Evolutionary conservation across 371 early-diverging fungal species (phyloP).

Genomic region (Gilbertella persicaria): DNA sequence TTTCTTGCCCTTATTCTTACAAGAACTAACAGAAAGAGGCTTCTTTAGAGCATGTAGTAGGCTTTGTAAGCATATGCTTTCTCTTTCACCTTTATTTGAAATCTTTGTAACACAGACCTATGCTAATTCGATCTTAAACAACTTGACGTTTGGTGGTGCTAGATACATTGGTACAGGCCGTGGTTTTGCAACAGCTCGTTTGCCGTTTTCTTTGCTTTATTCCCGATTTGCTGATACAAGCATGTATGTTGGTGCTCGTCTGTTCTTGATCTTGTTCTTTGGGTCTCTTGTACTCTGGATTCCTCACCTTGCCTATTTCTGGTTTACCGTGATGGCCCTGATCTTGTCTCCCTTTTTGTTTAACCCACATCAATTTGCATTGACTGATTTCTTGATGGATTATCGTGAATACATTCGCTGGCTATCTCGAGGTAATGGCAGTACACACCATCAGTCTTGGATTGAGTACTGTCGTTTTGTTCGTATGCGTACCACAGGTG

Average conservation of each 20-base stretch:
- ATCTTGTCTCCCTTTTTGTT: conserved; percentile 80
- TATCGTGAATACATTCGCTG: conserved; percentile 81
- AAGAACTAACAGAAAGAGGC: conserved; percentile 86
- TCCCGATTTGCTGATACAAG: conserved; percentile 79
- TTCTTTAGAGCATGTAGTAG: conserved; percentile 76
- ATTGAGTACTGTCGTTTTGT: conserved; percentile 72
- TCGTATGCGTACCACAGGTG: conserved; percentile 77
- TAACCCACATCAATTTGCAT: conserved; percentile 82
- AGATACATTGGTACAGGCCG: conserved; percentile 90
- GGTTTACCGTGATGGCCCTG: conserved; percentile 80
- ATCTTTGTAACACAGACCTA: conserved; percentile 91
- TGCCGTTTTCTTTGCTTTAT: conserved; percentile 77
- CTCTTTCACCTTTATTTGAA: conserved; percentile 86
- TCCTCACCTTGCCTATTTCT: conserved; percentile 81
- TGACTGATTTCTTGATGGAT: conserved; percentile 76
- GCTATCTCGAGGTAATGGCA: conserved; percentile 79
- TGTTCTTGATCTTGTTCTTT: conserved; percentile 73
- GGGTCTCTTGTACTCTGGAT: conserved; percentile 72
- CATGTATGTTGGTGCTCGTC: conserved; percentile 77
- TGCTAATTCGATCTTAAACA: conserved; percentile 78
- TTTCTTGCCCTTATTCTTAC: conserved; percentile 85
- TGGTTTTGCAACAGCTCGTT: conserved; percentile 87
- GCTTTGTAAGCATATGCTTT: conserved; percentile 80
- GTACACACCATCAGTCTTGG: conserved; percentile 79
- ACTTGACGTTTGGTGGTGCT: conserved; percentile 85